Evolutionary conservation across 768 basidiomycete species (phyloP).

Genomic region (Lentinula detonsa): DNA sequence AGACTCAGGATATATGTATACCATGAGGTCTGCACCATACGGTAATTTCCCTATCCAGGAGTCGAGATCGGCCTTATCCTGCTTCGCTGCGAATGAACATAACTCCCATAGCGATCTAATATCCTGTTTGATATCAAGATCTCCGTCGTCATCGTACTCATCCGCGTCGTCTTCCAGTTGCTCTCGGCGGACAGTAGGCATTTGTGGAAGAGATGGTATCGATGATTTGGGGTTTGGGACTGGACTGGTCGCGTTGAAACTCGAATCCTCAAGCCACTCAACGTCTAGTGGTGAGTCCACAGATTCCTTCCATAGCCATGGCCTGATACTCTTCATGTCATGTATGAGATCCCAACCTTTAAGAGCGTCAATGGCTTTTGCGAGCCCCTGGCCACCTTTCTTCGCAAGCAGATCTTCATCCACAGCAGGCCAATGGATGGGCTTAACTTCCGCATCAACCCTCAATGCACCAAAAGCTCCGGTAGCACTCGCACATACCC

Average conservation of each 20-base stretch:
- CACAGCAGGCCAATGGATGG: conserved; percentile 41
- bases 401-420: conserved; percentile 46
- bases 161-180: conserved; percentile 9
- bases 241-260: not conserved
- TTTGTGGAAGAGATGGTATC: not conserved
- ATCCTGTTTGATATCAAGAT: conserved; percentile 30
- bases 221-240: too few species aligned
- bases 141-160: conserved; percentile 27
- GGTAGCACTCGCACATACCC: conserved; percentile 79
- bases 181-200: not conserved
- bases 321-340: conserved; percentile 62
- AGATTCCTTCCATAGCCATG: conserved; percentile 44
- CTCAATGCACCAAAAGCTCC: conserved; percentile 87
- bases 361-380: not conserved
- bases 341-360: conserved; percentile 7
- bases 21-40: conserved; percentile 59
- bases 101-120: conserved; percentile 26
- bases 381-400: not conserved
- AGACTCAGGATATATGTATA: conserved; percentile 29
- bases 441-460: conserved; percentile 57
- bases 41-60: conserved; percentile 16
- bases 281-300: conserved; percentile 26
- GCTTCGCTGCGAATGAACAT: conserved; percentile 15
- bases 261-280: conserved; percentile 17
- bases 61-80: not conserved